Conservation (phyloP, 2,329 filamentous ascomycete species). For the Fusarium hostae region DNA sequence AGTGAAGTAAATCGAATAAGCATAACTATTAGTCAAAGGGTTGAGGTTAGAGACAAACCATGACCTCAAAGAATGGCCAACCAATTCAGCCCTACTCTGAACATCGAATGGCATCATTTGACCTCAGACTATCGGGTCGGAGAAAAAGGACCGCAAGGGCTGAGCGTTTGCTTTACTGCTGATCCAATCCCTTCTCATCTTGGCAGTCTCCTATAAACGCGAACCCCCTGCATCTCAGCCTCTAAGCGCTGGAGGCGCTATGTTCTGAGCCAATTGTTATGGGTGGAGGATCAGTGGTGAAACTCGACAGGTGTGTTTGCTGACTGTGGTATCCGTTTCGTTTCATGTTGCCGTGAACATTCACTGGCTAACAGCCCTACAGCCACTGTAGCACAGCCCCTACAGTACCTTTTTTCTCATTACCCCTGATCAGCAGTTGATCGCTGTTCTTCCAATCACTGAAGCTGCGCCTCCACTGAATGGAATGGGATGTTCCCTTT, state of each 20-base stretch:
- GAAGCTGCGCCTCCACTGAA: constrained; percentile 26
- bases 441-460: constrained; percentile 21
- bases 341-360: constrained; percentile 19
- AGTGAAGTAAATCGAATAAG: neutral
- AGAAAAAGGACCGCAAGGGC: neutral
- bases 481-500: neutral
- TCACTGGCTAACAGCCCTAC: constrained; percentile 17
- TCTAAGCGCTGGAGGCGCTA: constrained; percentile 7
- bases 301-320: constrained; percentile 4
- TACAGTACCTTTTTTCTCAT: neutral
- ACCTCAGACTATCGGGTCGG: neutral
- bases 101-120: neutral
- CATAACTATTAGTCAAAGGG: neutral
- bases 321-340: constrained; percentile 16
- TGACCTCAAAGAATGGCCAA: constrained; percentile 46
- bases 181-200: constrained; percentile 19
- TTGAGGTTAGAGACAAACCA: neutral
- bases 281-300: constrained; percentile 11
- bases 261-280: neutral
- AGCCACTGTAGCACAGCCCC: constrained; percentile 24
- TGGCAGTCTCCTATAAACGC: constrained; percentile 25
- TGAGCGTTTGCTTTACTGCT: neutral
- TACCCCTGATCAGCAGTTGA: neutral
- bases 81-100: constrained; percentile 19
- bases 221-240: constrained; percentile 9